Conservation (phyloP, 495 filamentous ascomycete genomes). For the Podospora comata region DNA sequence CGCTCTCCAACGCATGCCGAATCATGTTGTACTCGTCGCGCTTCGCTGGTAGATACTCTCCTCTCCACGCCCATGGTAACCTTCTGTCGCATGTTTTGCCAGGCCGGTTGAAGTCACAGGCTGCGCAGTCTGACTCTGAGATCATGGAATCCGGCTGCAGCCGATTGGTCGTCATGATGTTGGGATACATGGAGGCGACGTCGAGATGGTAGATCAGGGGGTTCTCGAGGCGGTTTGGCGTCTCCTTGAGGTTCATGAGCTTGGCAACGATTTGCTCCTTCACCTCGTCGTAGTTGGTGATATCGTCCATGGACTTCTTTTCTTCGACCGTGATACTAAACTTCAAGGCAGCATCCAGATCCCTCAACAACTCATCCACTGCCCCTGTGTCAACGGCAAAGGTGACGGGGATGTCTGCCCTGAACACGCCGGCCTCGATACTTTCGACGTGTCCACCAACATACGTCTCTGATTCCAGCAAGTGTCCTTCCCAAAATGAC, state of each 20-base stretch:
- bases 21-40: conserved; percentile 99
- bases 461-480: conserved; percentile 95
- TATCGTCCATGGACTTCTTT: conserved; percentile 86
- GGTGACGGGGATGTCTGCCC: conserved; percentile 88
- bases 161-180: conserved; percentile 99
- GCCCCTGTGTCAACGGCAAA: conserved; percentile 85
- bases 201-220: conserved; percentile 98
- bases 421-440: conserved; percentile 98
- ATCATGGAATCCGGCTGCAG: conserved; percentile 98
- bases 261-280: conserved; percentile 75
- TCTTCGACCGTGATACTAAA: conserved; percentile 94
- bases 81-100: conserved; percentile 96
- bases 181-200: conserved; percentile 99
- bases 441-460: conserved; percentile 98
- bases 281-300: conserved; percentile 90
- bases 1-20: conserved; percentile 84
- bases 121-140: conserved; percentile 88
- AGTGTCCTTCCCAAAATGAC: conserved; percentile 92
- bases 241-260: conserved; percentile 70
- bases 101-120: conserved; percentile 96
- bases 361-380: conserved; percentile 79
- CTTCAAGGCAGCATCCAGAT: conserved; percentile 85
- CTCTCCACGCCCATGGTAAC: conserved; percentile 97
- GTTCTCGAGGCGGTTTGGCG: conserved; percentile 74
- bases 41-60: conserved; percentile 94